A percentile compares a stretch with the other conserved stretches of the same genome.
phyloP scores from a whole-genome alignment of 2,329 filamentous ascomycete species.

The Colletotrichum australisinense region DNA sequence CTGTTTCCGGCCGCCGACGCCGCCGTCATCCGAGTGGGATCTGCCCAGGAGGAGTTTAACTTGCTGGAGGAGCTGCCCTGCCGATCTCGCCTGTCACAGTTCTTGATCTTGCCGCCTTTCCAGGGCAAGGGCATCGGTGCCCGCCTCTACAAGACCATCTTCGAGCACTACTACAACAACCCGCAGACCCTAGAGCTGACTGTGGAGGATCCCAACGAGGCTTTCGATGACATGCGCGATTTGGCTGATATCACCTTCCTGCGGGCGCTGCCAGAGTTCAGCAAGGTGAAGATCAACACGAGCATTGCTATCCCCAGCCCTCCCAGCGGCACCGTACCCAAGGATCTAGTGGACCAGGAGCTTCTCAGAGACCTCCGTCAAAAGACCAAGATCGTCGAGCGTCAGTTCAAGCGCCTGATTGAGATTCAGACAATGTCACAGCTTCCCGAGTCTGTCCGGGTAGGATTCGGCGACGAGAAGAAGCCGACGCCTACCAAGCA shows the following conservation, averaged over 20 bases:
- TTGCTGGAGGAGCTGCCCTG: slow-evolving; percentile 74
- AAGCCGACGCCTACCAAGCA: slow-evolving; percentile 58
- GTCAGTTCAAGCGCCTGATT: slow-evolving; percentile 80
- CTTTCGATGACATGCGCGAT: slow-evolving; percentile 84
- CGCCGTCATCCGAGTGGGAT: slow-evolving; percentile 58
- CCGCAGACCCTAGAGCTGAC: slow-evolving; percentile 84
- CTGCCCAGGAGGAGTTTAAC: slow-evolving; percentile 57
- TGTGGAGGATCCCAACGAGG: slow-evolving; percentile 92
- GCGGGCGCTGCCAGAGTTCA: slow-evolving; percentile 68
- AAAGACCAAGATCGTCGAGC: slow-evolving; percentile 76
- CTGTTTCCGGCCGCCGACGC: slow-evolving; percentile 64
- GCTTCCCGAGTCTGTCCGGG: slow-evolving; percentile 67
- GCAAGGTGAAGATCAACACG: slow-evolving; percentile 65
- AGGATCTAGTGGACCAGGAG: slow-evolving; percentile 67
- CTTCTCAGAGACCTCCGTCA: slow-evolving; percentile 67
- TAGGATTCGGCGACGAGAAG: slow-evolving; percentile 57
- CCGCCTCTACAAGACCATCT: slow-evolving; percentile 84
- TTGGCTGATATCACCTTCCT: slow-evolving; percentile 77
- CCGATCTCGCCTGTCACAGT: slow-evolving; percentile 90
- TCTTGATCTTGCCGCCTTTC: slow-evolving; percentile 89
- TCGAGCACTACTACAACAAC: slow-evolving; percentile 74
- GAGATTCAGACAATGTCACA: slow-evolving; percentile 80
- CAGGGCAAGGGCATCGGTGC: slow-evolving; percentile 84
- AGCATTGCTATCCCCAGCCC: slow-evolving; percentile 59
- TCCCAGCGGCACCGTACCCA: slow-evolving; percentile 51